Evolutionary conservation across 768 basidiomycete genomes (phyloP).

Genomic region (Galerina sulciceps): DNA sequence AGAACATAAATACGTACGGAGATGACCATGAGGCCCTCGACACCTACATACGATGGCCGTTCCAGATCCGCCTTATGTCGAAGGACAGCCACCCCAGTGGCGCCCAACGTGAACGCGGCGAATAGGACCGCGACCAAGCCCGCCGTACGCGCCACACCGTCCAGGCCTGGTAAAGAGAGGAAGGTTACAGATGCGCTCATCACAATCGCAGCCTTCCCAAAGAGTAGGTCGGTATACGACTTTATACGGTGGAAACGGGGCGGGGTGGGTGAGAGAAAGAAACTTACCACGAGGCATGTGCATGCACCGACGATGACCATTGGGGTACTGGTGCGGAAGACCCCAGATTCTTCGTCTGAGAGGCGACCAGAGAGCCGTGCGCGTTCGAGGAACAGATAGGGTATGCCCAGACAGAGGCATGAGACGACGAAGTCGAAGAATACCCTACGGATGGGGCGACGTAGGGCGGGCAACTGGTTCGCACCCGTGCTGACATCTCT

Average conservation of each 20-base stretch:
- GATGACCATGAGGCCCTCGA: constrained; percentile 57
- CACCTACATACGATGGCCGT: constrained; percentile 53
- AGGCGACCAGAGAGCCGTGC: constrained; percentile 41
- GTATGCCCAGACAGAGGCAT: constrained; percentile 75
- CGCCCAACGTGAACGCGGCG: constrained; percentile 70
- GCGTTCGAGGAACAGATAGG: constrained; percentile 72
- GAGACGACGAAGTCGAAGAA: constrained; percentile 63
- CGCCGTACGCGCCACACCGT: constrained; percentile 62
- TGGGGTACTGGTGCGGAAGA: constrained; percentile 52
- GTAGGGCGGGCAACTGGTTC: constrained; percentile 28
- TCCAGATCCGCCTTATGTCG: constrained; percentile 70
- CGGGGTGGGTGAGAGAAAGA: neutral
- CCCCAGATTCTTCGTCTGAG: constrained; percentile 63
- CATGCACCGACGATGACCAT: constrained; percentile 69
- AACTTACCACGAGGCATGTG: constrained; percentile 65
- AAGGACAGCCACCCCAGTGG: constrained; percentile 72
- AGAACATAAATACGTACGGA: constrained; percentile 38
- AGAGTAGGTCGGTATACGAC: constrained; percentile 7
- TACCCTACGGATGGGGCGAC: constrained; percentile 49
- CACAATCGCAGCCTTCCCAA: constrained; percentile 72
- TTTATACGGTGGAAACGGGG: neutral
- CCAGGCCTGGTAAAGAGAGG: constrained; percentile 77
- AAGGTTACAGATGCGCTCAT: constrained; percentile 84
- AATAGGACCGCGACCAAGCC: constrained; percentile 72
- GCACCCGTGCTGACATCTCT: constrained; percentile 42